These are phyloP conservation scores for Paecilomyces fulvus DNA, from an alignment of 2,329 filamentous ascomycete genomes.

Conservation along the genomic window DNA sequence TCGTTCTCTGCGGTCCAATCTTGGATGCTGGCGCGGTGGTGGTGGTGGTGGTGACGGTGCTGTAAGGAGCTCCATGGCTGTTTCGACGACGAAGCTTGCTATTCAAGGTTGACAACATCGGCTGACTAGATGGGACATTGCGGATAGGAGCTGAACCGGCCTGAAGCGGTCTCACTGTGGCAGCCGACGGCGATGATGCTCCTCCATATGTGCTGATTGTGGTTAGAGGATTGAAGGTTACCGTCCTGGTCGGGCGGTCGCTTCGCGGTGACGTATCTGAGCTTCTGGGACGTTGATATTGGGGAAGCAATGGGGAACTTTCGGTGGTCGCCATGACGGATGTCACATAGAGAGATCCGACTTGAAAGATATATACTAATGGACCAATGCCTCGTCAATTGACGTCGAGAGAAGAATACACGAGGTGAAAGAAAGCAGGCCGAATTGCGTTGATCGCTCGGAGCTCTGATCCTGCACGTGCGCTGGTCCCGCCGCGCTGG, in stretches of 20 bases:
- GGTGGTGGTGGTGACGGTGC: constrained; percentile 33
- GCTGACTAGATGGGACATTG: constrained; percentile 35
- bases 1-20: constrained; percentile 88
- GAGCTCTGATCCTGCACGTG: constrained; percentile 16
- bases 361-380: not conserved
- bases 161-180: constrained; percentile 34
- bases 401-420: not conserved
- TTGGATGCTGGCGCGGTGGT: constrained; percentile 49
- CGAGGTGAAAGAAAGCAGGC: not conserved
- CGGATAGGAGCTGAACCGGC: constrained; percentile 29
- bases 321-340: constrained; percentile 31
- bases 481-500: constrained; percentile 4
- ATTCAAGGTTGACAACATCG: constrained; percentile 72
- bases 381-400: not conserved
- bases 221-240: constrained; percentile 41
- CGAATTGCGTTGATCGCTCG: not conserved
- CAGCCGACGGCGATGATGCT: constrained; percentile 28
- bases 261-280: constrained; percentile 32
- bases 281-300: constrained; percentile 19
- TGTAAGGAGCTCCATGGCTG: constrained; percentile 59
- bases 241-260: constrained; percentile 32
- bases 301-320: constrained; percentile 34
- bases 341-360: not conserved
- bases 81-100: constrained; percentile 80
- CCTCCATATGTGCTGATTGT: constrained; percentile 37